phyloP scores from a whole-genome alignment of 345 rosid species.

The Trapa bicornis region DNA sequence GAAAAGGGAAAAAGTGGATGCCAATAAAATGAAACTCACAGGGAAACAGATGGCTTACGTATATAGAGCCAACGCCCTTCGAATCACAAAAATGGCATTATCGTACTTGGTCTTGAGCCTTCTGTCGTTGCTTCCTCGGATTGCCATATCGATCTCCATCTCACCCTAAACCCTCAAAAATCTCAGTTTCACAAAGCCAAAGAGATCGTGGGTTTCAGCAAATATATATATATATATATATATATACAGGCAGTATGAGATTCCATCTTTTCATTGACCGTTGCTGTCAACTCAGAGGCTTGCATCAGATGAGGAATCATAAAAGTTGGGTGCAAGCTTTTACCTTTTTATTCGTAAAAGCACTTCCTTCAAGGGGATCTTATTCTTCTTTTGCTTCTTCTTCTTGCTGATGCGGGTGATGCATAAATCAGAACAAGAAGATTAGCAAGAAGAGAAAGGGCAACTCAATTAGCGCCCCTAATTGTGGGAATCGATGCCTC shows the following conservation, averaged over 20 bases:
- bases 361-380: background rate
- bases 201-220: background rate
- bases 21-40: background rate
- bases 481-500: background rate
- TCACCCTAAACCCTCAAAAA: conserved; percentile 11
- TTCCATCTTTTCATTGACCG: background rate
- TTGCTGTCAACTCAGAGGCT: background rate
- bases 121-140: conserved; percentile 66
- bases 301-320: background rate
- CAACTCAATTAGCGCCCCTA: background rate
- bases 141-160: conserved; percentile 92
- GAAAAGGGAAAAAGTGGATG: background rate
- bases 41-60: conserved; percentile 36
- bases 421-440: background rate
- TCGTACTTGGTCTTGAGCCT: conserved; percentile 89
- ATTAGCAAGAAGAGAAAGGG: background rate
- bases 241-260: background rate
- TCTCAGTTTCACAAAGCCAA: background rate
- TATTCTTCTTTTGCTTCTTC: background rate
- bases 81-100: conserved; percentile 79
- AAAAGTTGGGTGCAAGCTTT: background rate
- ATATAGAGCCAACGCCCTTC: conserved; percentile 80
- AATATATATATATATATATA: background rate
- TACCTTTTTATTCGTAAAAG: background rate
- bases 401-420: background rate